Conservation (phyloP, 169 alveolate genomes). For the Blepharisma undulans region DNA sequence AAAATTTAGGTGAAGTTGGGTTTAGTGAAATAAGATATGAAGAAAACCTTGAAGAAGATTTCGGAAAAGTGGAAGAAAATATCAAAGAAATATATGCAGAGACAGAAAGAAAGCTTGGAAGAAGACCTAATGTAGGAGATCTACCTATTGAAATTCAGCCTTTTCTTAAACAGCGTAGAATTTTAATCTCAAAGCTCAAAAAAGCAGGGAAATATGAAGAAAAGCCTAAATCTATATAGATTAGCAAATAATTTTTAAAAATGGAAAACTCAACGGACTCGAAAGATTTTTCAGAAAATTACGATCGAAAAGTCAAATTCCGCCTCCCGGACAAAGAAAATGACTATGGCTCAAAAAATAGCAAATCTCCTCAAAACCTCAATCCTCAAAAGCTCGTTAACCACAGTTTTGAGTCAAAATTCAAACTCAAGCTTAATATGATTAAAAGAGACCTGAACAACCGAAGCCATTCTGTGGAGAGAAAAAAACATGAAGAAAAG, state of each 20-base stretch:
- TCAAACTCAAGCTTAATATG: background rate
- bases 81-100: background rate
- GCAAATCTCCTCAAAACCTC: background rate
- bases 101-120: background rate
- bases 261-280: background rate
- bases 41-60: background rate
- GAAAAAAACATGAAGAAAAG: background rate
- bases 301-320: background rate
- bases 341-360: background rate
- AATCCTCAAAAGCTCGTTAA: background rate
- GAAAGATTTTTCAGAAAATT: background rate
- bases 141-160: background rate
- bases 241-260: background rate
- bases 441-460: background rate
- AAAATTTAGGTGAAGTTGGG: constrained; percentile 25
- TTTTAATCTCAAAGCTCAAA: background rate
- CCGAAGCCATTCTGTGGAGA: background rate
- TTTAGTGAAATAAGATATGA: constrained; percentile 17
- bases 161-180: constrained; percentile 4
- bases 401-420: background rate
- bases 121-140: background rate
- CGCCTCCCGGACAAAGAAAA: background rate
- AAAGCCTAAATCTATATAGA: background rate
- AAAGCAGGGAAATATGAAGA: background rate
- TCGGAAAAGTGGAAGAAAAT: background rate